phyloP scores from a whole-genome alignment of 345 rosid genomes.

The Eucalyptus regnans region DNA sequence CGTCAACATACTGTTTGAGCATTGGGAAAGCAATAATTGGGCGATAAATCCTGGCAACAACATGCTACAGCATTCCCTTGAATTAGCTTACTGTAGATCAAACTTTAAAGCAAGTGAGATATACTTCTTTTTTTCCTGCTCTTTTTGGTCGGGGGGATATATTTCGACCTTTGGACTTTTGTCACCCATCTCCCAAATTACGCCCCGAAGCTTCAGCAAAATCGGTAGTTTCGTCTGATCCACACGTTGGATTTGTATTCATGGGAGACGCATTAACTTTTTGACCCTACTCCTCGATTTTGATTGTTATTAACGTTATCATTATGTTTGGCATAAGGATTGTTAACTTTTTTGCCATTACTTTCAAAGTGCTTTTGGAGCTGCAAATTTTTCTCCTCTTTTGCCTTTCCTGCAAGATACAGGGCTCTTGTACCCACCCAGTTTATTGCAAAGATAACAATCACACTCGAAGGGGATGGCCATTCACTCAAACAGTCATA shows the following conservation, averaged over 20 bases:
- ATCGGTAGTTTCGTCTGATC: neutral
- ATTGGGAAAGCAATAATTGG: neutral
- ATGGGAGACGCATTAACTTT: neutral
- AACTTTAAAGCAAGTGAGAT: neutral
- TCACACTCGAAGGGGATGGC: neutral
- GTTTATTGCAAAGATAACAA: neutral
- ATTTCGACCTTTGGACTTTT: neutral
- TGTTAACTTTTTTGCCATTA: neutral
- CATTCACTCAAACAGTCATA: neutral
- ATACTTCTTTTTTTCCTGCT: neutral
- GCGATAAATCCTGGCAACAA: neutral
- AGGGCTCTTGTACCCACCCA: neutral
- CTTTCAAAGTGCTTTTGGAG: neutral
- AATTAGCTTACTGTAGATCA: neutral
- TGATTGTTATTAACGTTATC: neutral
- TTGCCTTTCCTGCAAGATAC: neutral
- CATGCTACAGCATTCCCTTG: neutral
- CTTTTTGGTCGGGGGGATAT: neutral
- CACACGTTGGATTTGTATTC: neutral
- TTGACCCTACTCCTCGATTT: neutral
- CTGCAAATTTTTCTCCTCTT: neutral
- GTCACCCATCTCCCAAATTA: neutral
- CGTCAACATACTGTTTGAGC: neutral
- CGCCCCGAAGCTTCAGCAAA: neutral
- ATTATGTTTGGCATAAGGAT: neutral